Conservation (phyloP, 805 yeast species). For the Wickerhamiella sorbophila region DNA sequence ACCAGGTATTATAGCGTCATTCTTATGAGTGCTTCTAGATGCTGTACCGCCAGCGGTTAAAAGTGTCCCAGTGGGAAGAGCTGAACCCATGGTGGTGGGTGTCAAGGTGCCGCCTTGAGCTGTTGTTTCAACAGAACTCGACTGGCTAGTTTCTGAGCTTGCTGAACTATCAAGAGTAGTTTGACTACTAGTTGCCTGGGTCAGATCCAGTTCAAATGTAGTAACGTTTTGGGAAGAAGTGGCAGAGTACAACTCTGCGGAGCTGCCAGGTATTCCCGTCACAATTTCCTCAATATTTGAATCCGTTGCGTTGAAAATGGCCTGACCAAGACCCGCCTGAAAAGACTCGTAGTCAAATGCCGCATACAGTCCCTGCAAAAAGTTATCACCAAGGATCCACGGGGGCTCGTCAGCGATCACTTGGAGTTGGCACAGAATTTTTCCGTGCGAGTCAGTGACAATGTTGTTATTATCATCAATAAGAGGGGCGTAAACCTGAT, state of each 20-base stretch:
- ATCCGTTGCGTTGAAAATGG: slow-evolving; percentile 20
- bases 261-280: slow-evolving; percentile 19
- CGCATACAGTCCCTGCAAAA: slow-evolving; percentile 49
- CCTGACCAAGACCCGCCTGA: slow-evolving; percentile 43
- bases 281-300: slow-evolving; percentile 20
- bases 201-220: not conserved
- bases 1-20: too few relatives aligned
- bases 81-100: too few relatives aligned
- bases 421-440: slow-evolving; percentile 17
- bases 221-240: slow-evolving; percentile 1
- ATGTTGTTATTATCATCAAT: slow-evolving; percentile 7
- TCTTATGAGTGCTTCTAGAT: too few relatives aligned
- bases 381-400: slow-evolving; percentile 47
- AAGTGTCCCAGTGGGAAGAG: too few relatives aligned
- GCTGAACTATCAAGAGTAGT: too few relatives aligned
- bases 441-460: slow-evolving; percentile 14
- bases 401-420: slow-evolving; percentile 19
- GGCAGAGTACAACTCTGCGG: slow-evolving; percentile 15
- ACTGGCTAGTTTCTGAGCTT: too few relatives aligned
- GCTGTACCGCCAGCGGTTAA: too few relatives aligned
- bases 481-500: slow-evolving; percentile 15
- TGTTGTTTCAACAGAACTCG: too few relatives aligned
- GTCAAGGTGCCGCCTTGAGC: too few relatives aligned
- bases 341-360: slow-evolving; percentile 50
- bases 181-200: too few relatives aligned